Conservation (phyloP, 768 basidiomycete genomes). For the Lepiota brunneoincarnata region DNA sequence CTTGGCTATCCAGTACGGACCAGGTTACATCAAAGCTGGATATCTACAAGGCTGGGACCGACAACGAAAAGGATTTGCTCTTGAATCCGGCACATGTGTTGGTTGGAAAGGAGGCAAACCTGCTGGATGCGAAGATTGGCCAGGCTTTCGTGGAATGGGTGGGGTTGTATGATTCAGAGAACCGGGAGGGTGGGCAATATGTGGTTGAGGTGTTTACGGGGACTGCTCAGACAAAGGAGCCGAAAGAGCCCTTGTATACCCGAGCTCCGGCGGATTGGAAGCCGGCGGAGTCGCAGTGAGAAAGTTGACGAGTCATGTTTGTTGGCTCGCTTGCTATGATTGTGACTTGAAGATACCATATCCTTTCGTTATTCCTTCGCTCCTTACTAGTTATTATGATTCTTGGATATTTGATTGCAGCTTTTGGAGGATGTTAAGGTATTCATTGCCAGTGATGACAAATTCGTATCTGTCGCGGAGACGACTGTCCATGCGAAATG, state of each 20-base stretch:
- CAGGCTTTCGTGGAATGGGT: conserved; percentile 45
- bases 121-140: conserved; percentile 26
- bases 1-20: conserved; percentile 41
- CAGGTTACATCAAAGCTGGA: conserved; percentile 28
- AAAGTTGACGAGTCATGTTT: too few relatives aligned
- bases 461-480: too few relatives aligned
- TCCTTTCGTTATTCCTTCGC: too few relatives aligned
- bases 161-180: conserved; percentile 11
- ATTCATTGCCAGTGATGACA: too few relatives aligned
- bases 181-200: conserved; percentile 39
- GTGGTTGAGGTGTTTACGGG: conserved; percentile 39
- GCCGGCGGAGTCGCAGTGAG: not conserved
- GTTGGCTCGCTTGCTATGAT: too few relatives aligned
- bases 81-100: conserved; percentile 50
- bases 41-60: conserved; percentile 40
- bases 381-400: too few relatives aligned
- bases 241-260: conserved; percentile 26
- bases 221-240: conserved; percentile 16
- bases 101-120: conserved; percentile 26
- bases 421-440: too few relatives aligned
- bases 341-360: not conserved
- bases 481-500: too few relatives aligned
- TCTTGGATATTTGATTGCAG: too few relatives aligned
- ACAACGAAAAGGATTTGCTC: conserved; percentile 36
- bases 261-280: conserved; percentile 21